These are phyloP conservation scores for Aspergillus caelatus DNA, from an alignment of 2,329 filamentous ascomycete genomes.

Conservation along the genomic window DNA sequence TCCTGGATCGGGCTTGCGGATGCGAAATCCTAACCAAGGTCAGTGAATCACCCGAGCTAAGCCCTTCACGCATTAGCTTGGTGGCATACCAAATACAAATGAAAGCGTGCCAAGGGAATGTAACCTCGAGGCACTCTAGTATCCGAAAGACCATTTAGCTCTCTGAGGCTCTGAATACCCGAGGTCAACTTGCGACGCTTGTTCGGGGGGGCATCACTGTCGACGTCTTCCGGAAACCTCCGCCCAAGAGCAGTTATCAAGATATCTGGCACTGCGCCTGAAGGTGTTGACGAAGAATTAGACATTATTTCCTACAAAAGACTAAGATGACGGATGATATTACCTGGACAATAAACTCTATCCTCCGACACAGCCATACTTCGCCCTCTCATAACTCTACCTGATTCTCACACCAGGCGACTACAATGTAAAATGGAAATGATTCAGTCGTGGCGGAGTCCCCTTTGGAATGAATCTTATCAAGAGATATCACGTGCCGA, in stretches of 20 bases:
- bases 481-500: slow-evolving; percentile 21
- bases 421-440: not conserved
- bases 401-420: not conserved
- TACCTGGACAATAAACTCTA: slow-evolving; percentile 20
- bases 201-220: slow-evolving; percentile 23
- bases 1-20: not conserved
- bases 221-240: slow-evolving; percentile 8
- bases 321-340: not conserved
- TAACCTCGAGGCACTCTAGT: slow-evolving; percentile 30
- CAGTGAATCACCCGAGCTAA: not conserved
- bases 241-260: slow-evolving; percentile 28
- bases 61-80: not conserved
- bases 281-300: not conserved
- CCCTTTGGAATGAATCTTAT: slow-evolving; percentile 12
- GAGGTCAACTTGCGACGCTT: slow-evolving; percentile 38
- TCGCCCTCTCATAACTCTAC: slow-evolving; percentile 5
- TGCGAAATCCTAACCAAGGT: slow-evolving; percentile 23
- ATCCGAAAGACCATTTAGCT: slow-evolving; percentile 19
- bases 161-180: slow-evolving; percentile 20
- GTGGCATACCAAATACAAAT: slow-evolving; percentile 34
- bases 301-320: not conserved
- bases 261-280: slow-evolving; percentile 27
- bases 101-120: slow-evolving; percentile 35
- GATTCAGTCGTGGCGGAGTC: not conserved
- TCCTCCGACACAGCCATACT: slow-evolving; percentile 21